A percentile compares a stretch with the other conserved stretches of the same genome.
phyloP scores from a whole-genome alignment of 2,329 filamentous ascomycete species.

The Dichotomopilus funicola region DNA sequence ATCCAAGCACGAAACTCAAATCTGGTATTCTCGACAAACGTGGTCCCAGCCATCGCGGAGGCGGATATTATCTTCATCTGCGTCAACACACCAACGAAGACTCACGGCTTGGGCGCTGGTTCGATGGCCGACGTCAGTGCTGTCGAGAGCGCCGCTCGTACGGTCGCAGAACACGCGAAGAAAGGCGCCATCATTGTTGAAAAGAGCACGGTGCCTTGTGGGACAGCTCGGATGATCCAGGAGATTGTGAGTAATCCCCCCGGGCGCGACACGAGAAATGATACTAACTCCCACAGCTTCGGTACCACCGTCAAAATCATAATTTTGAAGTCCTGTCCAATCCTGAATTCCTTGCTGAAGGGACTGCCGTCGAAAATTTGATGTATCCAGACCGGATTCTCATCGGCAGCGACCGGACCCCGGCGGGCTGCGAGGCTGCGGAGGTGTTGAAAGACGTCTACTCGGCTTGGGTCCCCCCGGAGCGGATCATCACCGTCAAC shows the following conservation, averaged over 20 bases:
- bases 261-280: too few relatives aligned
- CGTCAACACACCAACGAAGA: slow-evolving; percentile 61
- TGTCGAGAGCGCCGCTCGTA: slow-evolving; percentile 48
- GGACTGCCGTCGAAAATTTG: slow-evolving; percentile 52
- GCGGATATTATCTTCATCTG: slow-evolving; percentile 56
- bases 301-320: slow-evolving; percentile 36
- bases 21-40: slow-evolving; percentile 52
- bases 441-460: slow-evolving; percentile 47
- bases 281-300: slow-evolving; percentile 15
- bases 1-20: slow-evolving; percentile 40
- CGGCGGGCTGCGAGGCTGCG: slow-evolving; percentile 43
- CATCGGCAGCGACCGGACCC: slow-evolving; percentile 49
- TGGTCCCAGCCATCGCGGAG: slow-evolving; percentile 42
- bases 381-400: slow-evolving; percentile 52
- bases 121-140: slow-evolving; percentile 50
- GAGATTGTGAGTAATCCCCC: slow-evolving; percentile 39
- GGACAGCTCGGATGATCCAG: slow-evolving; percentile 50
- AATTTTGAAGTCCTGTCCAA: slow-evolving; percentile 57
- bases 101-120: slow-evolving; percentile 48
- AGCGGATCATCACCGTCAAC: slow-evolving; percentile 51
- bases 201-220: slow-evolving; percentile 58
- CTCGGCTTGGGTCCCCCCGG: slow-evolving; percentile 46
- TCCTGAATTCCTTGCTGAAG: slow-evolving; percentile 58
- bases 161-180: slow-evolving; percentile 47
- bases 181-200: slow-evolving; percentile 54